phyloP scores from a whole-genome alignment of 768 basidiomycete genomes.

The Suillus bovinus region DNA sequence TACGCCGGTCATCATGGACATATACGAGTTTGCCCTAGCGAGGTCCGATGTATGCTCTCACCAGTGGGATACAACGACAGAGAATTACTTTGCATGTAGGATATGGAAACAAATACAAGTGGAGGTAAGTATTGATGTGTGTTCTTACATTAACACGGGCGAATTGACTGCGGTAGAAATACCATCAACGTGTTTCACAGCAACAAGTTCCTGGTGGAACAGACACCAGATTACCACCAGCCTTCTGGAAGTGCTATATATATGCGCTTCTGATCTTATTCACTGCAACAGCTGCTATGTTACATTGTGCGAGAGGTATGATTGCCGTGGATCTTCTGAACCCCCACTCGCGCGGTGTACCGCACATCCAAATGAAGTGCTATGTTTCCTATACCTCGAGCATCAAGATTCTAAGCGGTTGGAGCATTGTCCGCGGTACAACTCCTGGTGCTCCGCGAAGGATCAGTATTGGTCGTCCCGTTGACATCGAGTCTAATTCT shows the following conservation, averaged over 20 bases:
- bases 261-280: background rate
- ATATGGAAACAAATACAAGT: slow-evolving; percentile 1
- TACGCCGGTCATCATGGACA: background rate
- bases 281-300: background rate
- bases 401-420: background rate
- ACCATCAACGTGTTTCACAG: background rate
- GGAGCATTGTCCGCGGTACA: background rate
- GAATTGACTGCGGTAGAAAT: background rate
- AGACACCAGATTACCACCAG: background rate
- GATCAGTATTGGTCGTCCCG: background rate
- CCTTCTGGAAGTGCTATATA: background rate
- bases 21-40: background rate
- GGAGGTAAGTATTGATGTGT: background rate
- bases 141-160: background rate
- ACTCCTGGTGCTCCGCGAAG: background rate
- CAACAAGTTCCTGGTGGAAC: background rate
- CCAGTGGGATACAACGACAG: background rate
- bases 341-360: background rate
- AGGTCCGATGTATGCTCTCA: slow-evolving; percentile 6
- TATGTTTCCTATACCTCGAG: background rate
- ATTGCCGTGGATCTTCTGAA: background rate
- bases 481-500: background rate
- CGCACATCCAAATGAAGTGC: background rate
- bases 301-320: background rate
- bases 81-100: background rate